Conservation (phyloP, 2,329 filamentous ascomycete genomes). For the Calcarisporium arbuscula region DNA sequence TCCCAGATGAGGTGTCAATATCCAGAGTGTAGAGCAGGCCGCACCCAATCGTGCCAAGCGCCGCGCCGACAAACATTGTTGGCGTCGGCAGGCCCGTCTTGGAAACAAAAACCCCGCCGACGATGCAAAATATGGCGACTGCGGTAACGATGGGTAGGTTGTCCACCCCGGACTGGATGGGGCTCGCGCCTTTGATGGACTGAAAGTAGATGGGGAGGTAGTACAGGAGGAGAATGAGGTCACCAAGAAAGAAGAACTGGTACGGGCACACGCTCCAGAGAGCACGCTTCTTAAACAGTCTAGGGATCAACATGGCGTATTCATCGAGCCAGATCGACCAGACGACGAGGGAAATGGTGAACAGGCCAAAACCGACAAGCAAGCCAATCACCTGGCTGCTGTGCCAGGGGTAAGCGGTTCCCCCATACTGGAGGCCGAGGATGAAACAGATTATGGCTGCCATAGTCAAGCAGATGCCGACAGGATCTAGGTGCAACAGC, state of each 20-base stretch:
- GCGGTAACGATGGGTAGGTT: conserved; percentile 30
- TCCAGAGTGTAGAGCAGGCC: conserved; percentile 34
- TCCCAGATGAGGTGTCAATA: conserved; percentile 7
- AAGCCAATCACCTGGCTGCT: conserved; percentile 28
- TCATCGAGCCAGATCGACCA: conserved; percentile 31
- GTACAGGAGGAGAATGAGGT: conserved; percentile 31
- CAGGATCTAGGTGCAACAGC: conserved; percentile 28
- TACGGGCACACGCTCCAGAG: conserved; percentile 23
- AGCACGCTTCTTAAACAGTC: conserved; percentile 26
- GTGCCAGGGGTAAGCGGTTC: conserved; percentile 30
- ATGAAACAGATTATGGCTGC: conserved; percentile 34
- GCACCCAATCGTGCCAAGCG: conserved; percentile 24
- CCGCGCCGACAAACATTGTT: conserved; percentile 24
- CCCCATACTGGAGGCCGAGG: conserved; percentile 39
- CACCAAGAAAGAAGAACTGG: conserved; percentile 29
- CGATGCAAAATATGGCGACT: conserved; percentile 3
- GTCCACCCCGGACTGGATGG: conserved; percentile 29
- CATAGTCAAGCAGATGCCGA: conserved; percentile 21
- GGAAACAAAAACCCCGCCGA: conserved; percentile 16
- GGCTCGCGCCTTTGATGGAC: conserved; percentile 24
- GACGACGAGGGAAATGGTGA: conserved; percentile 20
- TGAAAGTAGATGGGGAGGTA: conserved; percentile 35
- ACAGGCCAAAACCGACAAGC: conserved; percentile 24
- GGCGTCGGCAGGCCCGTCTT: conserved; percentile 32
- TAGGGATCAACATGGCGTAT: conserved; percentile 28